phyloP scores from a whole-genome alignment of 208 protist species.

The Trypanosoma congolense region DNA sequence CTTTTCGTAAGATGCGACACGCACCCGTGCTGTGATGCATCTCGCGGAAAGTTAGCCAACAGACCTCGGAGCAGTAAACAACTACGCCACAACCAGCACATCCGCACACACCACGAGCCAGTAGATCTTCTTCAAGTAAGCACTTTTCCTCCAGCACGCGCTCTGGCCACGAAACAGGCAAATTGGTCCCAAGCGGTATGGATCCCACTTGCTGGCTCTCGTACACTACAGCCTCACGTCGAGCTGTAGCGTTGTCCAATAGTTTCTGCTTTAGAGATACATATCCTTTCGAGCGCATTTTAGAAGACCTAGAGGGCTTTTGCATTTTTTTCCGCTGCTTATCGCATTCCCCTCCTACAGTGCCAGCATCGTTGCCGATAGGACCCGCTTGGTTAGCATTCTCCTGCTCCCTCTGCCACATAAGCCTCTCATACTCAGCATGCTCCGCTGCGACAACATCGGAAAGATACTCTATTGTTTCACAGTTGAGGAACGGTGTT shows the following conservation, averaged over 20 bases:
- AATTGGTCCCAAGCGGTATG: neutral
- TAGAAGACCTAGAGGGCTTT: constrained; percentile 50
- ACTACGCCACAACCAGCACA: constrained; percentile 55
- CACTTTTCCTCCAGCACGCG: constrained; percentile 12
- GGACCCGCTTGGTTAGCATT: neutral
- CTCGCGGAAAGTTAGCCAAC: constrained; percentile 30
- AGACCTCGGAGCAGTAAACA: constrained; percentile 50
- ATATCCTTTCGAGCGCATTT: constrained; percentile 44
- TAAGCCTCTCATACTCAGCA: constrained; percentile 20
- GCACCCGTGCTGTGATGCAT: constrained; percentile 38
- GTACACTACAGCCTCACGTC: constrained; percentile 28
- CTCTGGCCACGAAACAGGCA: constrained; percentile 14
- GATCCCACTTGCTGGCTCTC: constrained; percentile 12
- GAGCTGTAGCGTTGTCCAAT: constrained; percentile 23
- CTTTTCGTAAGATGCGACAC: constrained; percentile 40
- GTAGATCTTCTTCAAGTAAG: constrained; percentile 12
- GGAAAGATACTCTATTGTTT: constrained; percentile 38
- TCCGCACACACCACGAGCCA: constrained; percentile 27
- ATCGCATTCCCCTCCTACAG: neutral
- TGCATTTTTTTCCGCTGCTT: constrained; percentile 26
- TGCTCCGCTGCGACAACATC: constrained; percentile 30
- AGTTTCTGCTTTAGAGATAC: constrained; percentile 39
- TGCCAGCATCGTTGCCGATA: neutral
- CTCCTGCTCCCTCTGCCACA: constrained; percentile 18
- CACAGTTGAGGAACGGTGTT: constrained; percentile 40